These are phyloP conservation scores for Metschnikowia drakensbergensis DNA, from an alignment of 805 yeast genomes.

Conservation along the genomic window DNA sequence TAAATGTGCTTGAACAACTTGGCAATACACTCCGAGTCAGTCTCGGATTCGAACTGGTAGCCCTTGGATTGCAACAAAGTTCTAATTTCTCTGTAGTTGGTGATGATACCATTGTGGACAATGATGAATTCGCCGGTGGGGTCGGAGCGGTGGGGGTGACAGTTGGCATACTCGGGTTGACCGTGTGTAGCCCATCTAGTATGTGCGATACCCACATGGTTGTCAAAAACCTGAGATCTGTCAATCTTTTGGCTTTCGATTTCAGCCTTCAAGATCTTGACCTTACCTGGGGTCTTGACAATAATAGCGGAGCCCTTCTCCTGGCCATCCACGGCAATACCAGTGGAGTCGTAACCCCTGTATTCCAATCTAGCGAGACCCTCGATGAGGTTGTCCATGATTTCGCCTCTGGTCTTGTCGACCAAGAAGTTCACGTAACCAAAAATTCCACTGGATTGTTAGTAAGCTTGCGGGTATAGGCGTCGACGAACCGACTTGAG, in stretches of 20 bases:
- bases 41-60: constrained; percentile 78
- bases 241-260: constrained; percentile 51
- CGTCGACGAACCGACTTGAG: background rate
- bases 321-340: constrained; percentile 93
- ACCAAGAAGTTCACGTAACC: constrained; percentile 96
- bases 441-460: constrained; percentile 76
- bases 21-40: constrained; percentile 98
- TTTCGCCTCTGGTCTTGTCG: constrained; percentile 88
- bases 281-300: constrained; percentile 89
- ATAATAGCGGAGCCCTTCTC: constrained; percentile 64
- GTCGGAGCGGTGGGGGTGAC: constrained; percentile 96
- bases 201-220: constrained; percentile 96
- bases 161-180: constrained; percentile 76
- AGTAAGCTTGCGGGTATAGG: constrained; percentile 9
- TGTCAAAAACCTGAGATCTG: constrained; percentile 61
- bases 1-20: constrained; percentile 88
- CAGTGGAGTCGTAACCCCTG: constrained; percentile 98
- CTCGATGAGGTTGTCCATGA: constrained; percentile 81
- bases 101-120: constrained; percentile 97
- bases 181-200: constrained; percentile 99
- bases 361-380: constrained; percentile 86
- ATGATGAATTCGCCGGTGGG: constrained; percentile 76
- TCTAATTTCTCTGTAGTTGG: constrained; percentile 89
- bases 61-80: constrained; percentile 80
- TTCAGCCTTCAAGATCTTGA: constrained; percentile 68